These are phyloP conservation scores for Litsea cubeba DNA, from an alignment of 164 flowering plant species.

Conservation along the genomic window DNA sequence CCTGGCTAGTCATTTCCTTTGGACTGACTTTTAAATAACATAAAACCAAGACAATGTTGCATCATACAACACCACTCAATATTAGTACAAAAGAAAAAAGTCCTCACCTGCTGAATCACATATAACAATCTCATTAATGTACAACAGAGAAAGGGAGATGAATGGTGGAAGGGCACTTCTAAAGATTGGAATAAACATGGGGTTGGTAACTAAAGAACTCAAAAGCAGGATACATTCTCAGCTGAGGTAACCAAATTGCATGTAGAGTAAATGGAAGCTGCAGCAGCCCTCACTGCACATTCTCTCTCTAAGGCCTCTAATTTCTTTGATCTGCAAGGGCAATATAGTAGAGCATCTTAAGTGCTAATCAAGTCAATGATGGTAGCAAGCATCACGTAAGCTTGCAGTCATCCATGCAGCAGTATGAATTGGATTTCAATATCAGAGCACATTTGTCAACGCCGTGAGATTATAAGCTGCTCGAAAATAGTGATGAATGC, in stretches of 20 bases:
- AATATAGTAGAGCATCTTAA: not conserved
- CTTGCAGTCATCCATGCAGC: not conserved
- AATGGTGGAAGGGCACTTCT: not conserved
- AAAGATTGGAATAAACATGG: not conserved
- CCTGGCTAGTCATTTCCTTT: no score
- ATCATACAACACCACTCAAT: not conserved
- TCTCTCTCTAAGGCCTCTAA: conserved; percentile 38
- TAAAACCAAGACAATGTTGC: not conserved
- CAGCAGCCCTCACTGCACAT: conserved; percentile 72
- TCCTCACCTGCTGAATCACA: not conserved
- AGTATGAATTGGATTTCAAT: not conserved
- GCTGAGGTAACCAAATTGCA: conserved; percentile 47
- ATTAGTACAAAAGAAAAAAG: not conserved
- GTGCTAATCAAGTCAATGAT: not conserved
- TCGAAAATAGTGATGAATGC: not conserved
- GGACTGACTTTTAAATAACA: no score
- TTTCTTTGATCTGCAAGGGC: conserved; percentile 29
- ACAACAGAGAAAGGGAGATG: conserved; percentile 1
- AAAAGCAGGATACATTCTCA: conserved; percentile 47
- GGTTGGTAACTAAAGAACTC: conserved; percentile 3
- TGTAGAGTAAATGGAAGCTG: conserved; percentile 85
- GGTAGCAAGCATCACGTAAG: not conserved
- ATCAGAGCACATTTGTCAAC: not conserved
- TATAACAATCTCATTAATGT: not conserved
- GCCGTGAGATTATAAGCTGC: not conserved